Evolutionary conservation across 306 rosid species (phyloP).

Genomic region (Bauhinia variegata): DNA sequence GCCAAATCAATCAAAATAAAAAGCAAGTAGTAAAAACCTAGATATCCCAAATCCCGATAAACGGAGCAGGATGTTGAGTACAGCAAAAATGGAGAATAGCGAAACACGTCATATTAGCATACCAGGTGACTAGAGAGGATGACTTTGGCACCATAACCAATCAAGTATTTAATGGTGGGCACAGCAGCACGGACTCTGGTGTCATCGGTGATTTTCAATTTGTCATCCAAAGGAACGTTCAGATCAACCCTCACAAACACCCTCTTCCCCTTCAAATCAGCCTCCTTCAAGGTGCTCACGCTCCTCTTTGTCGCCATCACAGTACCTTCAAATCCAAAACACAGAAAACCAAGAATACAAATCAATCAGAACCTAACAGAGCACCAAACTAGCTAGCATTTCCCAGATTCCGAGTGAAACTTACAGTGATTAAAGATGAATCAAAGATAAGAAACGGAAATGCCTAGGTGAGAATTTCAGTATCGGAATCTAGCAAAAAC

Average conservation of each 20-base stretch:
- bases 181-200: slow-evolving; percentile 89
- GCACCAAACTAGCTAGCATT: background rate
- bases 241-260: slow-evolving; percentile 94
- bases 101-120: background rate
- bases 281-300: slow-evolving; percentile 80
- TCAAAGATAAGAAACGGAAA: background rate
- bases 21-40: background rate
- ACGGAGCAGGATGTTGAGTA: background rate
- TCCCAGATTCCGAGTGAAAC: slow-evolving; percentile 7
- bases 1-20: background rate
- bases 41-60: background rate
- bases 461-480: background rate
- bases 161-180: slow-evolving; percentile 84
- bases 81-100: background rate
- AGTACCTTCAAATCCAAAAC: slow-evolving; percentile 21
- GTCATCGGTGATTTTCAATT: slow-evolving; percentile 82
- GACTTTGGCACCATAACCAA: slow-evolving; percentile 71
- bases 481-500: slow-evolving; percentile 18
- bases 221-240: slow-evolving; percentile 90
- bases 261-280: slow-evolving; percentile 87
- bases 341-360: slow-evolving; percentile 7
- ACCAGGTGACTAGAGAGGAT: slow-evolving; percentile 82
- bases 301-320: slow-evolving; percentile 89
- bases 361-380: slow-evolving; percentile 1
- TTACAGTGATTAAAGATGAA: slow-evolving; percentile 7